A percentile compares a stretch with the other conserved stretches of the same genome.
Conservation (phyloP, 352 stramenopile species). For the Thraustochytrium sp. region DNA sequence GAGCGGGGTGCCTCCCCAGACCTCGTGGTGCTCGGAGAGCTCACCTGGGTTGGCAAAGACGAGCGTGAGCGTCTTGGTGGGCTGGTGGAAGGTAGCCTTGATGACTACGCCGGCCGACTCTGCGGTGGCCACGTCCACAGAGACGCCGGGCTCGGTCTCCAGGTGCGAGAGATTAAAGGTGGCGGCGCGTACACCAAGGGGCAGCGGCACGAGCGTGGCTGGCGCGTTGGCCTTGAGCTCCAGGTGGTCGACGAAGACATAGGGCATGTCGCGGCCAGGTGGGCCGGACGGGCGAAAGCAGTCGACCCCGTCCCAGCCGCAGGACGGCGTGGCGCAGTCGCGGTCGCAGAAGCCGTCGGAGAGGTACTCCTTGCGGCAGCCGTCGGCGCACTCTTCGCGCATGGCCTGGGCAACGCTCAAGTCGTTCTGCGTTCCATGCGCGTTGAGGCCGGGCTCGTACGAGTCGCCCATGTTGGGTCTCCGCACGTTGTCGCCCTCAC, state of each 20-base stretch:
- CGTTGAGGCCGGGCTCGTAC: slow-evolving; percentile 14
- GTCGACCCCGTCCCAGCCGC: slow-evolving; percentile 85
- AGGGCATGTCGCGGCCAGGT: neutral
- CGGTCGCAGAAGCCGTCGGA: slow-evolving; percentile 76
- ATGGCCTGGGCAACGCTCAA: neutral
- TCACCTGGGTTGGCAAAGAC: slow-evolving; percentile 21
- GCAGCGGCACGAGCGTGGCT: neutral
- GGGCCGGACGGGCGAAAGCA: slow-evolving; percentile 60
- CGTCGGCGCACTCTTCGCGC: neutral
- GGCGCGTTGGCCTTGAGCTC: neutral
- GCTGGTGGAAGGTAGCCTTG: neutral
- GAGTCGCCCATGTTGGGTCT: neutral
- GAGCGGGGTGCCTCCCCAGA: neutral
- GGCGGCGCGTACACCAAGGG: neutral
- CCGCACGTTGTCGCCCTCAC: slow-evolving; percentile 51
- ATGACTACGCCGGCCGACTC: neutral
- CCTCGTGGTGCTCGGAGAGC: neutral
- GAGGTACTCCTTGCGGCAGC: slow-evolving; percentile 54
- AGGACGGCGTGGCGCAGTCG: slow-evolving; percentile 75
- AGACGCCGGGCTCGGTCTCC: neutral
- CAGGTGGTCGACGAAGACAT: neutral
- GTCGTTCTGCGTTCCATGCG: neutral
- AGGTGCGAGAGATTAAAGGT: slow-evolving; percentile 1
- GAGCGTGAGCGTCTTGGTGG: neutral
- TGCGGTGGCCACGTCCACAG: neutral